A percentile compares a stretch with the other conserved stretches of the same genome.
Conservation (phyloP, 371 early-diverging fungal genomes). For the Mortierella sp. region DNA sequence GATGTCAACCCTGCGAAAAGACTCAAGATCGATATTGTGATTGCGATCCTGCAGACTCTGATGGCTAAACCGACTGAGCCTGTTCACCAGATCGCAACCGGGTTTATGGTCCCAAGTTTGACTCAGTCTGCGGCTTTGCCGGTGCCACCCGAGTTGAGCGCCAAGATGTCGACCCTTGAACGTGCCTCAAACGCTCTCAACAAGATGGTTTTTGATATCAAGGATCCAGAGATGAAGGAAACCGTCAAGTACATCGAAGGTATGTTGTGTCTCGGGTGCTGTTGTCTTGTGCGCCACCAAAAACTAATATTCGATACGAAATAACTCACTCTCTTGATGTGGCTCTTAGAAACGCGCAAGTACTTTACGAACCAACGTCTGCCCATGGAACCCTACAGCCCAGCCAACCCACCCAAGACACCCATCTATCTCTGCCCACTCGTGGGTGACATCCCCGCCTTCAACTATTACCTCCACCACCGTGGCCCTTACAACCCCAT, state of each 20-base stretch:
- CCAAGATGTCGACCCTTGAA: constrained; percentile 38
- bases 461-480: constrained; percentile 18
- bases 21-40: constrained; percentile 51
- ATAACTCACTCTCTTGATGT: background rate
- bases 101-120: constrained; percentile 39
- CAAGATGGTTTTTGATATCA: constrained; percentile 50
- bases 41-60: constrained; percentile 46
- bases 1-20: constrained; percentile 34
- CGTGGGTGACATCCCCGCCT: constrained; percentile 43
- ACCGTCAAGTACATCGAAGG: constrained; percentile 41
- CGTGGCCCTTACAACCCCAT: constrained; percentile 36
- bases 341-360: constrained; percentile 20
- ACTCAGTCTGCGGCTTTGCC: constrained; percentile 43
- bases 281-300: background rate
- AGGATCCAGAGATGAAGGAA: constrained; percentile 44
- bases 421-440: constrained; percentile 54
- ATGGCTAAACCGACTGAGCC: constrained; percentile 51
- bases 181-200: constrained; percentile 47
- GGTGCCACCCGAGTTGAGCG: constrained; percentile 44
- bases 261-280: constrained; percentile 14
- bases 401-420: constrained; percentile 41
- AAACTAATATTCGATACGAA: background rate
- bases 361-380: constrained; percentile 17
- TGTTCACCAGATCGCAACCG: constrained; percentile 23
- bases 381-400: constrained; percentile 12